Base-by-base conservation (phyloP, 495 filamentous ascomycete species). In the Tuber umbilicatum region DNA sequence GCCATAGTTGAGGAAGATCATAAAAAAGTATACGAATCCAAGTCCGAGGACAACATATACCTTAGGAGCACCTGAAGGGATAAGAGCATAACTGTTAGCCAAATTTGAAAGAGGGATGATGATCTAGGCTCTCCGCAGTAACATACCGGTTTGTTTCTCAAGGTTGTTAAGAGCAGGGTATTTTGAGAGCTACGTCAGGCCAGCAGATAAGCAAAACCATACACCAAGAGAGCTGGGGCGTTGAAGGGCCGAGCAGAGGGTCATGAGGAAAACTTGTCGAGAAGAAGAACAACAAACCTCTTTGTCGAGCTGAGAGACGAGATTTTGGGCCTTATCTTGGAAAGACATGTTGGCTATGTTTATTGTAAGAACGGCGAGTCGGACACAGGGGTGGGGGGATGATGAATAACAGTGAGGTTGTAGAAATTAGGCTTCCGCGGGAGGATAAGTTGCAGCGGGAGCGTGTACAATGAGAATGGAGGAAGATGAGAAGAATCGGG, bases 1-100 rank as follows among this genome's bases (percentile, higher is more conserved):
- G 76, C 93, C 95, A 80, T 97, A 94, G 89, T 99, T 99, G 88
- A 99, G 96, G 88, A 98, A 91, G 85, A 98, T 92, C 27, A 99
- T 89, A 89, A 97, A 97, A 88, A 97, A 94, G 88, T 99, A 99
- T 80, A 97, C 87, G 70, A 90, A 80, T 74, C 84, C 88, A 42
- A 97, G 84, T 78, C 95, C 95, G 70, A 97, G 91, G 85, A 97
- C 89, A 78, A 90, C 93, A 82, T 99, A 98, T 83, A 94, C 93
- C 88, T 99, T 99, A 77, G 95, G 95, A 69, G 97, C 90, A 37
- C 76, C 80, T 81, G 14, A 4, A 35, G 27, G 37, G 60, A 45
- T 42, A 45, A 75, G 45, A 55, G 12, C 2, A 9, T 14, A 67
- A 19, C 37, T 0, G 50, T 14, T 27, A 69, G 47, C 1, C 10